phyloP scores from a whole-genome alignment of 2,329 filamentous ascomycete genomes.

The Cladophialophora psammophila region DNA sequence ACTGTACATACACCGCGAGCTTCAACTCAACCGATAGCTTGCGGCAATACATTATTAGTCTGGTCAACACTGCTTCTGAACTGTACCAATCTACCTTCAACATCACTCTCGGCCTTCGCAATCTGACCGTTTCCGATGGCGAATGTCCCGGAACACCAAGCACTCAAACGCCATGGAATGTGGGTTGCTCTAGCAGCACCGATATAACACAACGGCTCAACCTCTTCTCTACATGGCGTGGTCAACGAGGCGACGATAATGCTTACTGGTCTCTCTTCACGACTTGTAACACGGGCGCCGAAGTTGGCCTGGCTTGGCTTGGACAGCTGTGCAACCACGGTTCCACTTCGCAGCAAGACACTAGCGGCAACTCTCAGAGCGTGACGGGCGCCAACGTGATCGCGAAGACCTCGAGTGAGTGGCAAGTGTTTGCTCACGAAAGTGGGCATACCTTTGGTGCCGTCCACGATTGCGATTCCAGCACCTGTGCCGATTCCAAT shows the following conservation, averaged over 20 bases:
- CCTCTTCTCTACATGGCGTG: constrained; percentile 88
- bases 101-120: constrained; percentile 87
- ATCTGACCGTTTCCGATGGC: constrained; percentile 77
- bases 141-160: constrained; percentile 76
- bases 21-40: constrained; percentile 73
- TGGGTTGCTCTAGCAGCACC: constrained; percentile 68
- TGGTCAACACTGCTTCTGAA: constrained; percentile 85
- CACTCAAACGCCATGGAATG: constrained; percentile 80
- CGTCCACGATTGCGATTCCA: constrained; percentile 83
- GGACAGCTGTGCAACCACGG: constrained; percentile 78
- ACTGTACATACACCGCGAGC: constrained; percentile 82
- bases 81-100: constrained; percentile 93
- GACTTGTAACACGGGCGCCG: constrained; percentile 79
- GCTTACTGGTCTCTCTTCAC: constrained; percentile 93
- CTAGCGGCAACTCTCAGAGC: constrained; percentile 65
- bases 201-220: constrained; percentile 81
- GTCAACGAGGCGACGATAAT: constrained; percentile 76
- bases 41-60: constrained; percentile 76
- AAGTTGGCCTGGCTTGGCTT: constrained; percentile 92
- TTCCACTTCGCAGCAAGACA: constrained; percentile 61
- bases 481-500: constrained; percentile 71
- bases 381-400: constrained; percentile 91
- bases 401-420: constrained; percentile 80
- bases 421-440: constrained; percentile 96
- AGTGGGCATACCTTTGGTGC: constrained; percentile 94